Conservation (phyloP, 805 yeast genomes). For the Clavispora carvajalis region DNA sequence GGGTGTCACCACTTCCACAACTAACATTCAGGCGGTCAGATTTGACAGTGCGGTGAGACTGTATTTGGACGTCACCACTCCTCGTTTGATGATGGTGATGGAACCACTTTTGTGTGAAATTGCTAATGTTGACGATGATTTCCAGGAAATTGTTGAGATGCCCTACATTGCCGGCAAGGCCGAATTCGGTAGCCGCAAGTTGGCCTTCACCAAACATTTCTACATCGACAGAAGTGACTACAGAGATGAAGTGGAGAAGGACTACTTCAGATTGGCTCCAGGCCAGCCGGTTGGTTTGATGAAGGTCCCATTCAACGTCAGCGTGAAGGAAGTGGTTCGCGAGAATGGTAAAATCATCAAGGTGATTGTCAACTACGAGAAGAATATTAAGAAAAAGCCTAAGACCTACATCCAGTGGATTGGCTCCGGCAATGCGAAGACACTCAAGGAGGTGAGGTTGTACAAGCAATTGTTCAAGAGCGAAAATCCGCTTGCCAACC, state of each 20-base stretch:
- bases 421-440: conserved; percentile 58
- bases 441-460: conserved; percentile 71
- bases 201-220: conserved; percentile 71
- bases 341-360: conserved; percentile 63
- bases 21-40: conserved; percentile 84
- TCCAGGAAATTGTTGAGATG: conserved; percentile 61
- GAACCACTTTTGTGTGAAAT: conserved; percentile 81
- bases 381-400: conserved; percentile 61
- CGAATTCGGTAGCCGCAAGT: conserved; percentile 51
- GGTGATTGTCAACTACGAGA: conserved; percentile 77
- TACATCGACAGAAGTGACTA: conserved; percentile 89
- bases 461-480: conserved; percentile 84
- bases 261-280: conserved; percentile 90
- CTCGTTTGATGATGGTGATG: conserved; percentile 88
- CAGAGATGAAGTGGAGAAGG: conserved; percentile 53
- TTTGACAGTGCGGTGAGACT: conserved; percentile 87
- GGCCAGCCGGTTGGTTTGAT: conserved; percentile 92
- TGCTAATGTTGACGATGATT: conserved; percentile 76
- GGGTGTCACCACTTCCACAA: conserved; percentile 92
- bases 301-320: conserved; percentile 80
- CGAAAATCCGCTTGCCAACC: conserved; percentile 85
- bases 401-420: conserved; percentile 98
- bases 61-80: conserved; percentile 84
- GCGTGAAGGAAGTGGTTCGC: conserved; percentile 63
- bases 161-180: conserved; percentile 85